Evolutionary conservation across 2,329 filamentous ascomycete genomes (phyloP).

Genomic region (Xenoacremonium recifei): DNA sequence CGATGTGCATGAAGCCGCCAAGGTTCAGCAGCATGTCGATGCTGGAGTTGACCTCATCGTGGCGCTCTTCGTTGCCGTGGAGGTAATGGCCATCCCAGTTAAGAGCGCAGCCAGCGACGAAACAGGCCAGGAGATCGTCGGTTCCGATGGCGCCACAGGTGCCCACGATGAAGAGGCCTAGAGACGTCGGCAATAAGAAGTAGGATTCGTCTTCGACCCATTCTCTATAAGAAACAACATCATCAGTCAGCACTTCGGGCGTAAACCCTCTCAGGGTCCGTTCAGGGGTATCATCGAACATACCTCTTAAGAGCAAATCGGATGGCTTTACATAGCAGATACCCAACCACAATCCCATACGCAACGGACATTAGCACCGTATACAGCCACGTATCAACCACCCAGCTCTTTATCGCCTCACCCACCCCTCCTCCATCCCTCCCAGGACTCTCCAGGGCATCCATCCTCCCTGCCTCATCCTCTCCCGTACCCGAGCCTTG

Average conservation of each 20-base stretch:
- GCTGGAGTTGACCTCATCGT: constrained; percentile 58
- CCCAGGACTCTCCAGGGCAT: constrained; percentile 22
- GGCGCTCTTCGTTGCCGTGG: constrained; percentile 49
- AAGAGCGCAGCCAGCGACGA: constrained; percentile 57
- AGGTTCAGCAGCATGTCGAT: constrained; percentile 59
- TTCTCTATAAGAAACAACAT: constrained; percentile 29
- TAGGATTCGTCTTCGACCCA: constrained; percentile 57
- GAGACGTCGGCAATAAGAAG: constrained; percentile 47
- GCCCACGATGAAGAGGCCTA: constrained; percentile 56
- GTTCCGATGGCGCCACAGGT: constrained; percentile 57
- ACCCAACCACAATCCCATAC: constrained; percentile 53
- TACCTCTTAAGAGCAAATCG: constrained; percentile 38
- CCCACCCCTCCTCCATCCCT: constrained; percentile 51
- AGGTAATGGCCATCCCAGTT: constrained; percentile 62
- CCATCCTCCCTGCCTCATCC: constrained; percentile 10
- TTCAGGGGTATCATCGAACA: too few relatives aligned
- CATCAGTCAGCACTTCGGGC: background rate
- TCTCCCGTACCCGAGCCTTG: constrained; percentile 30
- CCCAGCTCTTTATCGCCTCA: constrained; percentile 55
- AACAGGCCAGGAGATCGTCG: constrained; percentile 60
- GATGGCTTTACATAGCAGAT: constrained; percentile 44
- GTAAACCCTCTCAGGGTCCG: too few relatives aligned
- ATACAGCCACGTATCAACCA: constrained; percentile 60
- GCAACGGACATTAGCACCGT: constrained; percentile 51
- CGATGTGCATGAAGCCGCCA: constrained; percentile 58